Evolutionary conservation across 23 red algal genomes (phyloP).

Genomic region (Chondrus crispus): DNA sequence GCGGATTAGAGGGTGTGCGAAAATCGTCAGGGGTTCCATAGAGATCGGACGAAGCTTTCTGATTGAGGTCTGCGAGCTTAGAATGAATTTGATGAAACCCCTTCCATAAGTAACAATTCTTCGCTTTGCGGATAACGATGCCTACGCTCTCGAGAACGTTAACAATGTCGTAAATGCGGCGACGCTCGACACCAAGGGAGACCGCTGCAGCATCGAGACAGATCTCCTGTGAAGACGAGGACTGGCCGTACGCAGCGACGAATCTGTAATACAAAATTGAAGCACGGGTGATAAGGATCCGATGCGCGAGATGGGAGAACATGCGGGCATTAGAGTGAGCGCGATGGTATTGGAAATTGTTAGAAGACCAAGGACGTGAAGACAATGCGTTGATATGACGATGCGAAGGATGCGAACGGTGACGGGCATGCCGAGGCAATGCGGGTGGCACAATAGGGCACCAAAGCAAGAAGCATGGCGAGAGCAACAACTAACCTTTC

Average conservation of each 20-base stretch:
- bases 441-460: no score
- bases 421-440: no score
- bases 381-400: no score
- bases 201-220: constrained; percentile 78
- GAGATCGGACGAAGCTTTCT: constrained; percentile 38
- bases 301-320: neutral
- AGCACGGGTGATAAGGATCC: neutral
- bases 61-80: constrained; percentile 47
- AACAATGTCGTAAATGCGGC: constrained; percentile 99
- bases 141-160: constrained; percentile 96
- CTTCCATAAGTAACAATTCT: constrained; percentile 91
- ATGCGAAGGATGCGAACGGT: no score
- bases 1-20: constrained; percentile 31
- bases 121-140: constrained; percentile 78
- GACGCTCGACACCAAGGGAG: constrained; percentile 73
- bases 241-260: constrained; percentile 54
- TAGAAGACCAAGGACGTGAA: neutral
- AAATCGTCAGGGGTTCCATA: constrained; percentile 63
- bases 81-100: constrained; percentile 50
- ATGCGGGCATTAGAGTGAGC: neutral
- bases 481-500: constrained; percentile 71
- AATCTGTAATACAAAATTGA: constrained; percentile 42
- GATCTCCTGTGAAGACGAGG: constrained; percentile 48
- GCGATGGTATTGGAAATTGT: neutral
- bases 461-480: neutral